Base-by-base conservation (phyloP, 805 yeast species). In the Kazachstania africana region DNA sequence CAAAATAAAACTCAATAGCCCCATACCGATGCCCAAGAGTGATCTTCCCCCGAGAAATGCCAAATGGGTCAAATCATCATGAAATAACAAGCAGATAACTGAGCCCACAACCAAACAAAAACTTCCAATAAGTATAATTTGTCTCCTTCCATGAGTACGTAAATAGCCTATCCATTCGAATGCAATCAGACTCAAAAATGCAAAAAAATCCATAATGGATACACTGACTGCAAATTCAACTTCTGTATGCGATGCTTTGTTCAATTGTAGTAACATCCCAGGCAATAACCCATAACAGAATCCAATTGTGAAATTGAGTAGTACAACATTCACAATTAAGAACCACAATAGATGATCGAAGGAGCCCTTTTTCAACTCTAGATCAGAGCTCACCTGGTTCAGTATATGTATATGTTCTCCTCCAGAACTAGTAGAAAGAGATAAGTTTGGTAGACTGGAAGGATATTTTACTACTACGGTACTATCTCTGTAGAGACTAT, bases 1-100 rank as follows among this genome's bases (percentile, higher is more conserved):
- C 8, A 84, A 87, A 39, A 84, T 78, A 6, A 93, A 77, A 16
- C 87, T 75, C 28, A 84, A 60, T 33, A 84, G 60, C 3, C 95
- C 95, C 16, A 84, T 87, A 2, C 94, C 94, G n/a, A 83, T 43
- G 12, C 95, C 95, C 24, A 82, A 68, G 28, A 83, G 66, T 19
- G 81, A 70, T 44, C 95, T 62, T 3, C 94, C 94, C 10, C 73
- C 45, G n/a, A 78, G 20, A 12, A 28, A 14, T 12, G 6, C 12
- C 19, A 12, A 12, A 6, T 19, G 22, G 10, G 10, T 19, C 6
- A 8, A 10, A 19, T 8, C 6, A 8, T 6, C 5, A 12, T 19
- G 4, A 6, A 18, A 12, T 24, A 14, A 24, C 8, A 24, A 18
- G 12, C 12, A 6, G 4, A 13, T 5, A 8, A 18, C 9, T 4